Evolutionary conservation across 768 basidiomycete species (phyloP).

Genomic region (Lenzites betulinus): DNA sequence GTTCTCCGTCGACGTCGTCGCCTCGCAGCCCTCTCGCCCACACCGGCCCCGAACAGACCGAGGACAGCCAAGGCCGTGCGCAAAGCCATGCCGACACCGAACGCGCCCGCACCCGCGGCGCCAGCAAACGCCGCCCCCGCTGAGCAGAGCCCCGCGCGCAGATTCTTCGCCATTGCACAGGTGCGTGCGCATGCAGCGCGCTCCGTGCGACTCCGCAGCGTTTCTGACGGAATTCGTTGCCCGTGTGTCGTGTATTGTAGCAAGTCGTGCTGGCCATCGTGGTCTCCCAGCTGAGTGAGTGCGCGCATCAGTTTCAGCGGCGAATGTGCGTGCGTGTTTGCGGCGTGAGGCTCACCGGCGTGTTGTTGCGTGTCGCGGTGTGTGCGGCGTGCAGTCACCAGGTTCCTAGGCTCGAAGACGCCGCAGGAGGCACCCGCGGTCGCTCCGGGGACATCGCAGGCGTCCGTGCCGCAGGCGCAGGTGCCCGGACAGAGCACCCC

Average conservation of each 20-base stretch:
- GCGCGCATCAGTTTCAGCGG: background rate
- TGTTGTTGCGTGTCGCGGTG: background rate
- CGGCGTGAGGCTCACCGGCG: slow-evolving; percentile 5
- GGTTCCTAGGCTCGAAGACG: slow-evolving; percentile 39
- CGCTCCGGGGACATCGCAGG: slow-evolving; percentile 9
- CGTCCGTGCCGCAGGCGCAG: slow-evolving; percentile 18
- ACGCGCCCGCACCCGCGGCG: slow-evolving; percentile 24
- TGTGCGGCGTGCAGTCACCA: slow-evolving; percentile 41
- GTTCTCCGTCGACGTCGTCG: background rate
- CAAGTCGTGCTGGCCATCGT: slow-evolving; percentile 70
- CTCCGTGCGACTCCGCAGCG: background rate
- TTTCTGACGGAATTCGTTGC: background rate
- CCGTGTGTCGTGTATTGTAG: slow-evolving; percentile 36
- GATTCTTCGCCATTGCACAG: slow-evolving; percentile 44
- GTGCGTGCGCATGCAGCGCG: slow-evolving; percentile 30
- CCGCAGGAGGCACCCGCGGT: slow-evolving; percentile 27
- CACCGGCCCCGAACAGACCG: background rate
- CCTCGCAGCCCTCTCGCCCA: background rate
- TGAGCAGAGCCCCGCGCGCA: slow-evolving; percentile 40
- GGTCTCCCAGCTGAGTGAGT: slow-evolving; percentile 64
- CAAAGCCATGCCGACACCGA: slow-evolving; percentile 23
- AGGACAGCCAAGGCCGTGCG: slow-evolving; percentile 9
- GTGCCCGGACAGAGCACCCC: slow-evolving; percentile 22
- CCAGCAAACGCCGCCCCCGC: slow-evolving; percentile 29
- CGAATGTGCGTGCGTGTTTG: background rate